Conservation (phyloP, 306 rosid species). For the Oxytropis ochrocephala region DNA sequence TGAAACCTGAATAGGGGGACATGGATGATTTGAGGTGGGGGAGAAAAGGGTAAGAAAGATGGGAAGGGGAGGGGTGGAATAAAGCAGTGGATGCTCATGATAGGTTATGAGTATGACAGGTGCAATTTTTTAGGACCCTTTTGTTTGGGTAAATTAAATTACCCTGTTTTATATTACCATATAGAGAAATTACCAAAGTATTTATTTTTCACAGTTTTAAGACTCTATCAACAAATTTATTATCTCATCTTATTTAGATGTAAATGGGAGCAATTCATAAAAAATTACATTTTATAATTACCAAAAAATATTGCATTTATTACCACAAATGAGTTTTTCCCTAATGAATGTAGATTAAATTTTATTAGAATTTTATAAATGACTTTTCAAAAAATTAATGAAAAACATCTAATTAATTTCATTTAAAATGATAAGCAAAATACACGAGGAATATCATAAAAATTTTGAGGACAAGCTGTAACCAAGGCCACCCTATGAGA, state of each 20-base stretch:
- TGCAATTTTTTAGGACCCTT: constrained; percentile 16
- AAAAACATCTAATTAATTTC: no score
- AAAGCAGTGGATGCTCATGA: background rate
- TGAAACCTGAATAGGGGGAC: background rate
- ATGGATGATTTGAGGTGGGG: background rate
- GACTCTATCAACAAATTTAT: background rate
- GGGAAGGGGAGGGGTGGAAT: background rate
- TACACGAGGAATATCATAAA: no score
- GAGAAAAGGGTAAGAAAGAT: background rate
- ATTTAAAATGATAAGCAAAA: no score
- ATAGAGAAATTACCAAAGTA: background rate
- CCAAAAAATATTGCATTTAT: no score
- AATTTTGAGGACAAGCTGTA: no score
- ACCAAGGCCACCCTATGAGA: no score
- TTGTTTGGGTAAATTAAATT: constrained; percentile 9
- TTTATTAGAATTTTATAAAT: background rate
- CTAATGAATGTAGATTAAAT: background rate
- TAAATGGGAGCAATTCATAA: background rate
- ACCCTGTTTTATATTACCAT: background rate
- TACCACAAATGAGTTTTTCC: background rate
- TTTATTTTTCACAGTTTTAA: background rate
- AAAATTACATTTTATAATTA: background rate
- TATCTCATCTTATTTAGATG: background rate
- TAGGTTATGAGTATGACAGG: background rate
- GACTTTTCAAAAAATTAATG: no score